Percentiles rank a stretch among this genome's conserved stretches.
phyloP scores from a whole-genome alignment of 1,284 basidiomycete species.

The Fomitopsis pinicola region DNA sequence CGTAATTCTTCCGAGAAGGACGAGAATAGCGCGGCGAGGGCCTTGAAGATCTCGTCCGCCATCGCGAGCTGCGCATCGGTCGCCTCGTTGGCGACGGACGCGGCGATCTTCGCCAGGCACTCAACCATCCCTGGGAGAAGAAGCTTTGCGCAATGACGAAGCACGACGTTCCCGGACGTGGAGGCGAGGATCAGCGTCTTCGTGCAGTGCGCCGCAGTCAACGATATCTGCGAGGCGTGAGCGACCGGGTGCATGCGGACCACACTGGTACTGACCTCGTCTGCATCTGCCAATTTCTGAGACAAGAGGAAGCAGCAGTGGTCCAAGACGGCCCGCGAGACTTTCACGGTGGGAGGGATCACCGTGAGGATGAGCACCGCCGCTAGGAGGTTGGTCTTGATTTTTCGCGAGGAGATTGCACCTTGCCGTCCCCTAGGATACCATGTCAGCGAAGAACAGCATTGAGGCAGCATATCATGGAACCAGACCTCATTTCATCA shows the following conservation, averaged over 20 bases:
- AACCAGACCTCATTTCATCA: conserved; percentile 83
- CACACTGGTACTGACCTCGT: conserved; percentile 49
- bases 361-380: conserved; percentile 84
- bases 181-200: conserved; percentile 75
- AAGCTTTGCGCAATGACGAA: conserved; percentile 70
- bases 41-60: conserved; percentile 78
- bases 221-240: conserved; percentile 46
- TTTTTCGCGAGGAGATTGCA: conserved; percentile 72
- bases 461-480: neutral
- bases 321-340: conserved; percentile 78
- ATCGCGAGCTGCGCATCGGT: conserved; percentile 56
- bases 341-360: conserved; percentile 60
- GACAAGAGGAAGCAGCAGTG: conserved; percentile 83
- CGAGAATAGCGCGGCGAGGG: conserved; percentile 64
- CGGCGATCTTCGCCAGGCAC: conserved; percentile 69
- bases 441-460: neutral
- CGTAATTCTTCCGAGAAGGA: conserved; percentile 60
- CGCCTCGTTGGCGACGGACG: conserved; percentile 48
- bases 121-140: conserved; percentile 80
- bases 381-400: conserved; percentile 89
- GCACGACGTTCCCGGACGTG: conserved; percentile 54
- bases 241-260: neutral
- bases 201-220: conserved; percentile 88
- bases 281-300: conserved; percentile 63
- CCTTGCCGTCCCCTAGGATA: conserved; percentile 71